These are phyloP conservation scores for Rosa multiflora DNA, from an alignment of 306 rosid species.

Conservation along the genomic window DNA sequence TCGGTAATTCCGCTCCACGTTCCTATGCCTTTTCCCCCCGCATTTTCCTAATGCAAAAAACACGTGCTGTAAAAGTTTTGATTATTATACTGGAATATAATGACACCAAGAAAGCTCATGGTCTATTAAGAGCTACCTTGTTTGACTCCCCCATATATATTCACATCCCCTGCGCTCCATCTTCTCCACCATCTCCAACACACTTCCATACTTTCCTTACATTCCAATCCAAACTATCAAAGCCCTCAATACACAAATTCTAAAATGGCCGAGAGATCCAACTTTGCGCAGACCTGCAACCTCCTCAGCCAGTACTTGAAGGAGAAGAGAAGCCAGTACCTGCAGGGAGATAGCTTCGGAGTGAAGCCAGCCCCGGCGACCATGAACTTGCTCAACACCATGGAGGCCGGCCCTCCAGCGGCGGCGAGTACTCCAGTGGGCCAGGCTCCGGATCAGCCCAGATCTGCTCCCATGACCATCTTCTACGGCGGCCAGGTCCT, in stretches of 20 bases:
- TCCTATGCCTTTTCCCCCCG: too few species aligned
- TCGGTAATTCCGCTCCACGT: too few species aligned
- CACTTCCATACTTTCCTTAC: background rate
- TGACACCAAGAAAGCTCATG: too few species aligned
- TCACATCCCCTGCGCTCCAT: background rate
- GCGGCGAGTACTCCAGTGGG: background rate
- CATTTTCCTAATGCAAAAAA: too few species aligned
- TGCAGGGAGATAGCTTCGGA: slow-evolving; percentile 11
- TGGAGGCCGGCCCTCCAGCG: slow-evolving; percentile 42
- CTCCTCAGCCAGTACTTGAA: slow-evolving; percentile 69
- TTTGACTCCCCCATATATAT: too few species aligned
- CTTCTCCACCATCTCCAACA: background rate
- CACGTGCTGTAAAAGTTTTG: too few species aligned
- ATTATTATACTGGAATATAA: too few species aligned
- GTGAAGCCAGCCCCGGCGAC: slow-evolving; percentile 15
- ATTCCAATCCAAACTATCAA: background rate
- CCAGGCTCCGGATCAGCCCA: slow-evolving; percentile 17
- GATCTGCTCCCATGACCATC: slow-evolving; percentile 62
- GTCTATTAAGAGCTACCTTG: too few species aligned
- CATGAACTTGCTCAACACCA: slow-evolving; percentile 43
- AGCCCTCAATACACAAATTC: background rate
- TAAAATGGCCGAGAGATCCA: slow-evolving; percentile 46
- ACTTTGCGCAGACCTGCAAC: slow-evolving; percentile 69
- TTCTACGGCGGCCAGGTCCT: slow-evolving; percentile 68
- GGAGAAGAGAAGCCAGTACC: slow-evolving; percentile 52